Percentiles rank a stretch among this genome's conserved stretches.
These are phyloP conservation scores for Globisporangium parvum DNA, from an alignment of 352 stramenopile species.

Conservation along the genomic window DNA sequence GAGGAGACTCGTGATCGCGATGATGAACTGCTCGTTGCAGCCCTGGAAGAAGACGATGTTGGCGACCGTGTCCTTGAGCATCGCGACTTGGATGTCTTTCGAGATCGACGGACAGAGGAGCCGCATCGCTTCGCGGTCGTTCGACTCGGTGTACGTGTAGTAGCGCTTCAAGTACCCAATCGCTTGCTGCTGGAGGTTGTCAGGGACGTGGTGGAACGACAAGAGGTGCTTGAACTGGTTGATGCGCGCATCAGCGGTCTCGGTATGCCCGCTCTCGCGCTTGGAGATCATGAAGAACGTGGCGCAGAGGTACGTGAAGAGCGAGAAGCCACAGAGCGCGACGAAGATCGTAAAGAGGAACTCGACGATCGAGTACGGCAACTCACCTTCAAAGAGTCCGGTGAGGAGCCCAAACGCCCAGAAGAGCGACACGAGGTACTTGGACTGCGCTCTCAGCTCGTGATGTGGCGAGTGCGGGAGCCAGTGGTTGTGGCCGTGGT, in stretches of 20 bases:
- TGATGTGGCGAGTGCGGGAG: conserved; percentile 20
- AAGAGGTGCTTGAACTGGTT: conserved; percentile 67
- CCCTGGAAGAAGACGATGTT: conserved; percentile 51
- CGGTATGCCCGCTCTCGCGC: conserved; percentile 45
- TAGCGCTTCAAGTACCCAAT: conserved; percentile 65
- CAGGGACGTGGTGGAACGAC: conserved; percentile 51
- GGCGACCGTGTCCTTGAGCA: conserved; percentile 44
- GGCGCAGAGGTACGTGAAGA: conserved; percentile 64
- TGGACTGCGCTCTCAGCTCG: conserved; percentile 5
- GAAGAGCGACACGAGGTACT: conserved; percentile 59
- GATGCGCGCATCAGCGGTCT: conserved; percentile 52
- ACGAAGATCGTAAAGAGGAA: conserved; percentile 61
- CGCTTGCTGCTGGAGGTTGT: conserved; percentile 36
- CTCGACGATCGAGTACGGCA: conserved; percentile 36
- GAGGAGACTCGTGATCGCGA: conserved; percentile 45
- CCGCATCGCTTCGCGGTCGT: conserved; percentile 49
- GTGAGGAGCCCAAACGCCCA: conserved; percentile 63
- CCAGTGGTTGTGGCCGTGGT: conserved; percentile 36
- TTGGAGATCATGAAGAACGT: conserved; percentile 76
- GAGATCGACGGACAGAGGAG: conserved; percentile 63
- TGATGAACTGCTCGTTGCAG: conserved; percentile 50
- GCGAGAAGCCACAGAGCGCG: conserved; percentile 48
- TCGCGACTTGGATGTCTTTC: conserved; percentile 57
- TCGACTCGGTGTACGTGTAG: conserved; percentile 53
- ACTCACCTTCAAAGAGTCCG: conserved; percentile 48